These are phyloP conservation scores for Fusarium circinatum DNA, from an alignment of 2,329 filamentous ascomycete genomes.

Conservation along the genomic window DNA sequence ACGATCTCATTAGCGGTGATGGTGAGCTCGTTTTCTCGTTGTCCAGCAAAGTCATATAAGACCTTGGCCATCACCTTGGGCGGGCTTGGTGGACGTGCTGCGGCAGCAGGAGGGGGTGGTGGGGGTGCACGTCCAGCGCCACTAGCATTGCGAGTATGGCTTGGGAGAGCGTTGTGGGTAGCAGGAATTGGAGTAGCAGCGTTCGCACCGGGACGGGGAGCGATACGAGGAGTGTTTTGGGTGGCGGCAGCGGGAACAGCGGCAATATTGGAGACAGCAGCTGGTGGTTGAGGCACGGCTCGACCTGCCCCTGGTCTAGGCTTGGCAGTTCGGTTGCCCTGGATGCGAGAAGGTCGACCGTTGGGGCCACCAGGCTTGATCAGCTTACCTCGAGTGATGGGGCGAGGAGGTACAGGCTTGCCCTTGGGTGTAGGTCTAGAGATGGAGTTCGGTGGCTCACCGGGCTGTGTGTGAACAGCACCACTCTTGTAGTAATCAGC, in stretches of 20 bases:
- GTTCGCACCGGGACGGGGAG: slow-evolving; percentile 10
- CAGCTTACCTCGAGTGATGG: slow-evolving; percentile 92
- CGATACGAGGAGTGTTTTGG: slow-evolving; percentile 31
- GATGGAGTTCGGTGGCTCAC: slow-evolving; percentile 83
- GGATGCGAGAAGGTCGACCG: slow-evolving; percentile 79
- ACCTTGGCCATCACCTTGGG: slow-evolving; percentile 87
- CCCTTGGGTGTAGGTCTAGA: slow-evolving; percentile 88
- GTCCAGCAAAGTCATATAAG: slow-evolving; percentile 89
- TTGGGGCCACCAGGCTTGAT: slow-evolving; percentile 90
- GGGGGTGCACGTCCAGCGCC: slow-evolving; percentile 67
- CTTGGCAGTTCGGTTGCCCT: slow-evolving; percentile 59
- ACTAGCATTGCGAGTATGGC: slow-evolving; percentile 65
- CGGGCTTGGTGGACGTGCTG: slow-evolving; percentile 61
- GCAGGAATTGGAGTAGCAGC: slow-evolving; percentile 23
- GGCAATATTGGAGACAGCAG: slow-evolving; percentile 44
- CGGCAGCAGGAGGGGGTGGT: slow-evolving; percentile 67
- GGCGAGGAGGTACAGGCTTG: slow-evolving; percentile 86
- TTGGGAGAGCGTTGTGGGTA: slow-evolving; percentile 51
- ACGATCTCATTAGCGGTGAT: slow-evolving; percentile 84
- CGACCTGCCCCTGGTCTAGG: slow-evolving; percentile 54
- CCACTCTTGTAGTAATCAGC: slow-evolving; percentile 95
- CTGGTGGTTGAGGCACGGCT: slow-evolving; percentile 49
- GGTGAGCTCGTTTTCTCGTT: slow-evolving; percentile 85
- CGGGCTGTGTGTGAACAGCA: slow-evolving; percentile 84
- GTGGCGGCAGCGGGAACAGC: slow-evolving; percentile 40